Percentiles rank a stretch among this genome's conserved stretches.
These are phyloP conservation scores for Hypoxylon sp. DNA, from an alignment of 2,329 filamentous ascomycete species.

Conservation along the genomic window DNA sequence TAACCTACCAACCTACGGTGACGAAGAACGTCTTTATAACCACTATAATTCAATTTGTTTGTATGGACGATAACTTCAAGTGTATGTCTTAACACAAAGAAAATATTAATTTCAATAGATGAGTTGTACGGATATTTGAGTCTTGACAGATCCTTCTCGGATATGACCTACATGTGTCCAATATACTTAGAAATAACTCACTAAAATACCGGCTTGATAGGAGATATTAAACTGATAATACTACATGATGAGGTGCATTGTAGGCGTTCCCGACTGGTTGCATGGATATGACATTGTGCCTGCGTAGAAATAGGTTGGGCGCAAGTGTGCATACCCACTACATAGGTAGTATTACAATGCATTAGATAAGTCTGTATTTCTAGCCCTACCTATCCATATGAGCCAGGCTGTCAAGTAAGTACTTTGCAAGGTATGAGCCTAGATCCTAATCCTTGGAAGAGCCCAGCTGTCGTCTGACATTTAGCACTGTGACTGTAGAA, in stretches of 20 bases:
- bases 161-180: background rate
- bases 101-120: background rate
- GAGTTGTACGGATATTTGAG: background rate
- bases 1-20: background rate
- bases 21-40: background rate
- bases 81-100: background rate
- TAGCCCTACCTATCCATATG: conserved; percentile 1
- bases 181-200: background rate
- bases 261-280: background rate
- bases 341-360: background rate
- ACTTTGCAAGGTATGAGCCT: background rate
- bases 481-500: background rate
- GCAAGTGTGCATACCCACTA: background rate
- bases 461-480: background rate
- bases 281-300: conserved; percentile 2
- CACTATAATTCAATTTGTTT: background rate
- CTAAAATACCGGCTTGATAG: background rate
- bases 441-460: conserved; percentile 7
- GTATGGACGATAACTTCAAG: background rate
- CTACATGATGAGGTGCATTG: background rate
- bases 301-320: background rate
- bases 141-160: background rate
- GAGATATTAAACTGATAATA: background rate
- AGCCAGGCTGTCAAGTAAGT: background rate
- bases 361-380: background rate